Base-by-base conservation (phyloP, 768 basidiomycete genomes). In the Tulasnella sp. region DNA sequence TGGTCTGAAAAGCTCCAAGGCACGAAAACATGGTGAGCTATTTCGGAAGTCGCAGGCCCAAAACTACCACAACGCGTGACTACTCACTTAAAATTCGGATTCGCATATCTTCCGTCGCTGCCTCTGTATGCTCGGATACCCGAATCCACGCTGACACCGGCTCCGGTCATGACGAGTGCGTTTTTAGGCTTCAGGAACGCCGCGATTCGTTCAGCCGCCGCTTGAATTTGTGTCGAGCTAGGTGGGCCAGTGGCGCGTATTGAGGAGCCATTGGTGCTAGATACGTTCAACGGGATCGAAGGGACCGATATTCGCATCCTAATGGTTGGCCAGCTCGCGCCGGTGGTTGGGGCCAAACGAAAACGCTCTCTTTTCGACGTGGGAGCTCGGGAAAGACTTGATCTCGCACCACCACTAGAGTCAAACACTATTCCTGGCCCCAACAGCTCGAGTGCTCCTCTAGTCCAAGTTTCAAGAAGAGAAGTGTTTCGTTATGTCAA, bases 111-210 rank as follows among this genome's bases (percentile, higher is more conserved):
- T 21, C 96, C 96, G 83, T 97, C 94, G 80, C 87, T 83, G 0
- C 96, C 96, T 79, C 96, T 87, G 85, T 98, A 98, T n/a, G 96
- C 96, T 82, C 95, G 88, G 80, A 99, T 97, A 71, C 97, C 97
- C 38, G 93, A 95, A 85, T 98, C 97, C 39, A 98, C 96, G 84
- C 93, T 94, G 81, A 98, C 94, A 9, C 97, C 97, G 0, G 97
- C 97, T 2, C 96, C 96, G 0, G 95, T 96, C 77, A 98, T 84
- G 21, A 96, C 86, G 0, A 92, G 86, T 73, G 90, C 90, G 84
- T 90, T 92, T n/a, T 95, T 79, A 18, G 71, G 94, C 5, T 87
- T 86, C 27, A 97, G 85, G 82, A 97, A 97, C 2, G 87, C 84
- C 6, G 90, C 86, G 77, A 94, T 88, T 76, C 89, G 89, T 40